Evolutionary conservation across 768 basidiomycete genomes (phyloP).

Genomic region (Infundibulicybe gibba): DNA sequence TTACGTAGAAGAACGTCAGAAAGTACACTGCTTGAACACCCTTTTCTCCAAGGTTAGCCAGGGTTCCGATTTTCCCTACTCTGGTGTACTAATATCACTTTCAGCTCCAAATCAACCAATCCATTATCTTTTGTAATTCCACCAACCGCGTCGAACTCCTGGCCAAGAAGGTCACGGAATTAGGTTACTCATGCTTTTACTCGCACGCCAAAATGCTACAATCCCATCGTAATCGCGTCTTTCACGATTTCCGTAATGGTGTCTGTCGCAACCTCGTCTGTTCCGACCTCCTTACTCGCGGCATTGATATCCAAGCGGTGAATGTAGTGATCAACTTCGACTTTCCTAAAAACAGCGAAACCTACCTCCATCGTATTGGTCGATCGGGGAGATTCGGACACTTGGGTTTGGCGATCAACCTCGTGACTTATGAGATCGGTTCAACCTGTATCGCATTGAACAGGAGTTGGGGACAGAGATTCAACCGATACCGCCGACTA

Average conservation of each 20-base stretch:
- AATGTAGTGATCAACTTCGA: slow-evolving; percentile 99
- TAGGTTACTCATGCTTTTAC: slow-evolving; percentile 99
- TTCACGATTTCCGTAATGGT: slow-evolving; percentile 99
- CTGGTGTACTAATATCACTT: not conserved
- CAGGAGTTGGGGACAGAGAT: slow-evolving; percentile 99
- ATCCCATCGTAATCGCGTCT: slow-evolving; percentile 97
- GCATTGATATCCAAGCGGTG: slow-evolving; percentile 99
- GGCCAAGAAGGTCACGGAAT: slow-evolving; percentile 98
- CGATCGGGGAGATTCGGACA: slow-evolving; percentile 98
- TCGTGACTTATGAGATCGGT: slow-evolving; percentile 98
- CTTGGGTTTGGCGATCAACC: slow-evolving; percentile 93
- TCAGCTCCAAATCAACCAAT: slow-evolving; percentile 99
- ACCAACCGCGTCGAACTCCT: slow-evolving; percentile 99
- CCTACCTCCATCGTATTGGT: slow-evolving; percentile 97
- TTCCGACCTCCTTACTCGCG: slow-evolving; percentile 94
- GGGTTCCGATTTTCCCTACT: not conserved
- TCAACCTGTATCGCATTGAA: slow-evolving; percentile 97
- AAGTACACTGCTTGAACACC: slow-evolving; percentile 99
- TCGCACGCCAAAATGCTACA: slow-evolving; percentile 99
- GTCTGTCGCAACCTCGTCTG: slow-evolving; percentile 99
- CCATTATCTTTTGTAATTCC: slow-evolving; percentile 99
- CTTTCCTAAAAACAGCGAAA: slow-evolving; percentile 98
- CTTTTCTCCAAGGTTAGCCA: slow-evolving; percentile 89
- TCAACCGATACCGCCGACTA: slow-evolving; percentile 86
- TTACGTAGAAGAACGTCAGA: slow-evolving; percentile 98